Base-by-base conservation (phyloP, 2,329 filamentous ascomycete genomes). In the Chaetothyriales sp. region DNA sequence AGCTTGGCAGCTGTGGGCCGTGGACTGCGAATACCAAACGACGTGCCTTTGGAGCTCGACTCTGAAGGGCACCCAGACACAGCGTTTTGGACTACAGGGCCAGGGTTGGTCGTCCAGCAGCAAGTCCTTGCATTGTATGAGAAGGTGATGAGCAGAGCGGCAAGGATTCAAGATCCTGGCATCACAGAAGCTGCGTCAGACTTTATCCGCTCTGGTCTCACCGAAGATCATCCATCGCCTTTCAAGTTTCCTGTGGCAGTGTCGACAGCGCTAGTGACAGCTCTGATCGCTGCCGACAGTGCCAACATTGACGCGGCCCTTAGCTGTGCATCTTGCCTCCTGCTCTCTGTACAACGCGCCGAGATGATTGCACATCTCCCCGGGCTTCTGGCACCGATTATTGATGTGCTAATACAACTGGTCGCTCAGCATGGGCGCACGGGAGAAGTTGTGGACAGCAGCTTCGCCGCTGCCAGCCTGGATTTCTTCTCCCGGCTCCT, bases 121-220 rank as follows among this genome's bases (percentile, higher is more conserved):
- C 32, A 53, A 25, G 49, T 55, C 2, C 49, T 60, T 4, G 47
- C 39, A 15, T 43, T 57, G 22, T 57, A 57, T 36, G 61, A 67
- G 26, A 61, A 66, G 20, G 59, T 71, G n/a, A 61, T 68, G 46
- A 19, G 43, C 22, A 26, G 51, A 8, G 48, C 48, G 7, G 12
- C 8, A 5, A 8, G 26, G 20, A 39, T 15, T 39, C 32, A 15
- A 15, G 68, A 71, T 48, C 62, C 62, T 46, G 60, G 62, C n/a
- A 67, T 71, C 8, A 66, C 71, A 18, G 69, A 71, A 58, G 66
- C 68, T 5, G 64, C 68, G 6, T 72, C 69, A 55, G 68, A 71
- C 47, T 66, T 73, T 18, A 57, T 73, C 39, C 70, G 66, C 54
- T 68, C 69, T 9, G 70, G 70, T 2, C 72, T 67, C 52, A 71